These are phyloP conservation scores for Kickxella alabastrina DNA, from an alignment of 192 early-diverging fungal species.

Conservation along the genomic window DNA sequence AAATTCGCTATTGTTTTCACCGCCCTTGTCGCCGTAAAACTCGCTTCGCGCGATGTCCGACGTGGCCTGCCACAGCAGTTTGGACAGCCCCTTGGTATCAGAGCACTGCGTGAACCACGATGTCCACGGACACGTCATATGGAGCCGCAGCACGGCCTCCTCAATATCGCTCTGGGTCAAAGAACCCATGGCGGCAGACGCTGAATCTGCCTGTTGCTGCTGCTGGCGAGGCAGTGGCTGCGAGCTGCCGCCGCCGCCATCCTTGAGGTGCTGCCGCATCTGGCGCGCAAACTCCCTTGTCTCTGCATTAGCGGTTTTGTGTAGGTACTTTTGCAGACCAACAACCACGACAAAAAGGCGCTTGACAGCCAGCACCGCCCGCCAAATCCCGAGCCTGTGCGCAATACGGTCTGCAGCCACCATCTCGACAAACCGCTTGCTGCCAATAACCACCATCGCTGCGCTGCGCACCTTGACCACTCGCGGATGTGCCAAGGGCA, in stretches of 20 bases:
- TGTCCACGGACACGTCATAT: conserved; percentile 29
- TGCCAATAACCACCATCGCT: conserved; percentile 23
- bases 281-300: conserved; percentile 38
- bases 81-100: conserved; percentile 16
- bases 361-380: conserved; percentile 16
- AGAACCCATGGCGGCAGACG: background rate
- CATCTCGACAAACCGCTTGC: conserved; percentile 14
- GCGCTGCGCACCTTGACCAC: background rate
- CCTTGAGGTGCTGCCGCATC: conserved; percentile 25
- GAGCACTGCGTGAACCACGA: conserved; percentile 36
- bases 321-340: conserved; percentile 22
- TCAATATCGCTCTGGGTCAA: conserved; percentile 15
- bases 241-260: background rate
- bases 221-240: background rate
- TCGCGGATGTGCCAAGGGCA: conserved; percentile 5
- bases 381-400: conserved; percentile 26
- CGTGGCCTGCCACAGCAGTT: conserved; percentile 31
- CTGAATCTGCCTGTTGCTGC: background rate
- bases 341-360: conserved; percentile 27
- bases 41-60: conserved; percentile 25
- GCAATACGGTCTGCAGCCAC: conserved; percentile 5
- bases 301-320: conserved; percentile 8
- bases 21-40: background rate
- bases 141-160: conserved; percentile 18
- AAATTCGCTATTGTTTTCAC: background rate